phyloP scores from a whole-genome alignment of 2,329 filamentous ascomycete genomes.

The Penicillium sp. region DNA sequence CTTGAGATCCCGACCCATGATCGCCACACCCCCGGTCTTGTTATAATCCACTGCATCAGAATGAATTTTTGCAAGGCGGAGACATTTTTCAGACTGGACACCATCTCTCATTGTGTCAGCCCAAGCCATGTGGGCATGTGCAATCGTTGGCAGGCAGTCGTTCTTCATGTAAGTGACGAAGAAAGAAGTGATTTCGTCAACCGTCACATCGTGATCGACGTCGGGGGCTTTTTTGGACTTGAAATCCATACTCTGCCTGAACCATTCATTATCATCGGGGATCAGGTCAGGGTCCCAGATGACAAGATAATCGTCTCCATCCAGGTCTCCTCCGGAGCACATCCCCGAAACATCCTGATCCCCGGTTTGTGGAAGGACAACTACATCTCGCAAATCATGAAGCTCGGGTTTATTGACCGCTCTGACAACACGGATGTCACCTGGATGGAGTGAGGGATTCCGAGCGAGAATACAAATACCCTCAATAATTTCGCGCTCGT shows the following conservation, averaged over 20 bases:
- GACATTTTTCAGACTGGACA: conserved; percentile 68
- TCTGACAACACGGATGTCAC: conserved; percentile 83
- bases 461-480: conserved; percentile 82
- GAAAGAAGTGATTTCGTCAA: conserved; percentile 76
- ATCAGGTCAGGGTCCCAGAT: conserved; percentile 83
- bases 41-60: conserved; percentile 92
- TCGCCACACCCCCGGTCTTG: conserved; percentile 80
- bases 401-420: conserved; percentile 76
- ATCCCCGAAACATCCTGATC: conserved; percentile 86
- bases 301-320: conserved; percentile 93
- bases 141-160: conserved; percentile 77
- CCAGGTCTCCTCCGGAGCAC: conserved; percentile 93
- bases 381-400: conserved; percentile 76
- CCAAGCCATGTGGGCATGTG: conserved; percentile 75
- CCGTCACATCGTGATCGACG: conserved; percentile 64
- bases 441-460: conserved; percentile 91
- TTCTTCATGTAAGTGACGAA: conserved; percentile 94
- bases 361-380: conserved; percentile 82
- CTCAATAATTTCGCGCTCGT: conserved; percentile 65
- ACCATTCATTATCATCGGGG: conserved; percentile 61
- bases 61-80: conserved; percentile 76
- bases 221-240: conserved; percentile 57
- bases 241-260: conserved; percentile 77
- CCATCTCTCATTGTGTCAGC: conserved; percentile 66
- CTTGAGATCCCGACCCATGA: conserved; percentile 62